Conservation (phyloP, 2,329 filamentous ascomycete genomes). For the Waltergamsia citrina region DNA sequence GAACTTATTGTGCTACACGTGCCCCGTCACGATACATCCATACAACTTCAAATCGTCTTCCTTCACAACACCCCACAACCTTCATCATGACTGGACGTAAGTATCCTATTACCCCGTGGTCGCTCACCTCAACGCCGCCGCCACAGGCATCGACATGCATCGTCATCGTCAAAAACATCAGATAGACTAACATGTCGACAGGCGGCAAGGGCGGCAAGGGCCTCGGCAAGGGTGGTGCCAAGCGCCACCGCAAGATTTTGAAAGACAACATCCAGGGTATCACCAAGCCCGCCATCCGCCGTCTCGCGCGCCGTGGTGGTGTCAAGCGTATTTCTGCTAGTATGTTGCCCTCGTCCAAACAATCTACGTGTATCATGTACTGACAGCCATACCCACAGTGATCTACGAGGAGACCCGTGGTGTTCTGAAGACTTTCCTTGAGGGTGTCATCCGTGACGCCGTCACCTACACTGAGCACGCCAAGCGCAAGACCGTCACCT, state of each 20-base stretch:
- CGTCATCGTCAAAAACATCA: not conserved
- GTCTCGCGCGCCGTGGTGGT: slow-evolving; percentile 98
- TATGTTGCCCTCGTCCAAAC: slow-evolving; percentile 34
- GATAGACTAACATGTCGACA: slow-evolving; percentile 40
- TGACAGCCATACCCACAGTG: slow-evolving; percentile 29
- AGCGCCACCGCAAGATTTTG: slow-evolving; percentile 98
- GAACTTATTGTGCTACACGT: not conserved
- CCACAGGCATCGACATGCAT: not conserved
- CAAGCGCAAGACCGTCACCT: slow-evolving; percentile 73
- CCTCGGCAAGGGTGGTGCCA: slow-evolving; percentile 95
- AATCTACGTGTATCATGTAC: not conserved
- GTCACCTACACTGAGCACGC: slow-evolving; percentile 74
- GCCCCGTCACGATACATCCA: slow-evolving; percentile 4
- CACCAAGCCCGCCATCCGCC: slow-evolving; percentile 95
- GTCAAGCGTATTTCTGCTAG: slow-evolving; percentile 99
- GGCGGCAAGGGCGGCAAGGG: slow-evolving; percentile 96
- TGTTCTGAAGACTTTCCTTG: slow-evolving; percentile 71
- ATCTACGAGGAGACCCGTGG: slow-evolving; percentile 73
- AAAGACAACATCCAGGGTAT: slow-evolving; percentile 99
- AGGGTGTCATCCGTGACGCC: slow-evolving; percentile 66
- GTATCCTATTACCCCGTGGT: slow-evolving; percentile 7
- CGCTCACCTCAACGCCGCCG: not conserved
- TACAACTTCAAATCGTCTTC: slow-evolving; percentile 1
- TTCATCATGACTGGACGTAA: slow-evolving; percentile 25
- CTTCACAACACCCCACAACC: slow-evolving; percentile 4